Percentiles rank a stretch among this genome's conserved stretches.
These are phyloP conservation scores for Pythium pyrilobum DNA, from an alignment of 352 stramenopile species.

Conservation along the genomic window DNA sequence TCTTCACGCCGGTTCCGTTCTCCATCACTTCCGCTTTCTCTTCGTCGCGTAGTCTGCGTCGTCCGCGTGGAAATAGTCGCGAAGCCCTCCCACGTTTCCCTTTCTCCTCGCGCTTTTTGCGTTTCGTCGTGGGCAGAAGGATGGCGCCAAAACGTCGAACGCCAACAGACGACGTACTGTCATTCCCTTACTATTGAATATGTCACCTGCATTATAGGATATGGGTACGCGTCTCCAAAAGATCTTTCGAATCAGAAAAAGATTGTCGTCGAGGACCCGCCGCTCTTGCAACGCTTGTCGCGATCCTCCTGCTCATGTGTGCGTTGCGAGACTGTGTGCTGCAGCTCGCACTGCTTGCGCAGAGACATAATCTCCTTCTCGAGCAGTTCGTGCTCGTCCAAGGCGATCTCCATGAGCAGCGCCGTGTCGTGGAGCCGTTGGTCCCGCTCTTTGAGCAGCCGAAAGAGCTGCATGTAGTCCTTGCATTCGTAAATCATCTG, in stretches of 20 bases:
- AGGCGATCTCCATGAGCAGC: conserved; percentile 50
- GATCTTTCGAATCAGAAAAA: neutral
- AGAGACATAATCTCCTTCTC: conserved; percentile 19
- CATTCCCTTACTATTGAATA: neutral
- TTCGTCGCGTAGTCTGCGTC: neutral
- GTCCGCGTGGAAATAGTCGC: conserved; percentile 4
- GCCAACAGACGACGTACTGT: neutral
- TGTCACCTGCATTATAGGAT: conserved; percentile 2
- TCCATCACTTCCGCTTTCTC: neutral
- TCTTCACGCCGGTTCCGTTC: neutral
- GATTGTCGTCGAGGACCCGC: neutral
- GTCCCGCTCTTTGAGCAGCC: conserved; percentile 52
- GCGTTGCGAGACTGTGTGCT: neutral
- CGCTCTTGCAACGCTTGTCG: neutral
- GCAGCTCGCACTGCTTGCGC: conserved; percentile 3
- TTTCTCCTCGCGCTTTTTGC: conserved; percentile 1
- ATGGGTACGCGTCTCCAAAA: neutral
- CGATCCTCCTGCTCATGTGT: conserved; percentile 1
- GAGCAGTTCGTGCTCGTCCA: conserved; percentile 42
- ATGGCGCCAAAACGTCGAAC: conserved; percentile 9
- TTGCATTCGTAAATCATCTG: conserved; percentile 45
- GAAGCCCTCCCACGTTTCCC: conserved; percentile 5
- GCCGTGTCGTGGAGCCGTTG: conserved; percentile 51
- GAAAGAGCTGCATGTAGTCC: conserved; percentile 68
- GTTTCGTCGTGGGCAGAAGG: neutral